Percentiles rank a stretch among this genome's conserved stretches.
Evolutionary conservation across 441 rosid genomes (phyloP).

Genomic region (Daphne laureola): DNA sequence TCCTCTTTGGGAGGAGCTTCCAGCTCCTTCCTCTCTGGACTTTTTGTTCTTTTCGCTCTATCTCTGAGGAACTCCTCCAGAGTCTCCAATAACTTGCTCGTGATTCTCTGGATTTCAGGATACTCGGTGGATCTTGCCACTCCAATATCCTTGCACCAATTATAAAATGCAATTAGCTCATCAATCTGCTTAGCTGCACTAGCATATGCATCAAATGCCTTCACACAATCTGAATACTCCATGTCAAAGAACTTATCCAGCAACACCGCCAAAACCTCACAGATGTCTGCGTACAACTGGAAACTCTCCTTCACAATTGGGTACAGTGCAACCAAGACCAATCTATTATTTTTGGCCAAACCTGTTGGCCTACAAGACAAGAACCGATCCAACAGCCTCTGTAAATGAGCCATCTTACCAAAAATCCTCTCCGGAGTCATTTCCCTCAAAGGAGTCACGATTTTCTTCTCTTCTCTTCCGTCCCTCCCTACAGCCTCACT

Average conservation of each 20-base stretch:
- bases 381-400: slow-evolving; percentile 79
- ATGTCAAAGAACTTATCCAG: slow-evolving; percentile 89
- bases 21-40: slow-evolving; percentile 63
- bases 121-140: slow-evolving; percentile 89
- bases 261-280: slow-evolving; percentile 83
- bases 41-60: slow-evolving; percentile 71
- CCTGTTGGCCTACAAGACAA: slow-evolving; percentile 80
- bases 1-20: slow-evolving; percentile 49
- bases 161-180: slow-evolving; percentile 67
- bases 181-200: slow-evolving; percentile 87
- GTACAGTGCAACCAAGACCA: slow-evolving; percentile 70
- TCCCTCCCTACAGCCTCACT: slow-evolving; percentile 56
- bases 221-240: slow-evolving; percentile 85
- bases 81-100: slow-evolving; percentile 78
- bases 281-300: slow-evolving; percentile 71
- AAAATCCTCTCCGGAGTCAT: slow-evolving; percentile 81
- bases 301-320: slow-evolving; percentile 85
- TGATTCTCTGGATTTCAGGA: slow-evolving; percentile 94
- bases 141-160: slow-evolving; percentile 88
- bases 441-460: slow-evolving; percentile 70
- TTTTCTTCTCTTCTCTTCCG: slow-evolving; percentile 38
- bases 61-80: slow-evolving; percentile 93
- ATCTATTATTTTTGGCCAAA: slow-evolving; percentile 61
- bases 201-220: slow-evolving; percentile 78
- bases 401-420: slow-evolving; percentile 79